phyloP scores from a whole-genome alignment of 768 basidiomycete species.

The Zangia roseola region DNA sequence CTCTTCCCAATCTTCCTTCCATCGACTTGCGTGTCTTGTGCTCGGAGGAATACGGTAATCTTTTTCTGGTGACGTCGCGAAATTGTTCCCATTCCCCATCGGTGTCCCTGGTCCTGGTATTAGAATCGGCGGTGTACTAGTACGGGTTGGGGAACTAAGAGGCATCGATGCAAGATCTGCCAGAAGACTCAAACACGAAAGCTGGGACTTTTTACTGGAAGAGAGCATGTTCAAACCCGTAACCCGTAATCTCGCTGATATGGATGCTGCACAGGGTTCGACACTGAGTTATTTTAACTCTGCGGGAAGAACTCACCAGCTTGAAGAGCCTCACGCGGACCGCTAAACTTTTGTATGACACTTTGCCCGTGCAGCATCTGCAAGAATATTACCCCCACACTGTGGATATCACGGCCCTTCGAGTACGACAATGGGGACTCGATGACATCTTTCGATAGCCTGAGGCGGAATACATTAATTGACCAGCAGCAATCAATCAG shows the following conservation, averaged over 20 bases:
- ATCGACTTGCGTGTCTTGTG: constrained; percentile 65
- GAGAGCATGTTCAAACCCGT: constrained; percentile 61
- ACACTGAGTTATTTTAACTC: neutral
- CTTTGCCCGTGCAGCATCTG: constrained; percentile 86
- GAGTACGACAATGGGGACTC: constrained; percentile 80
- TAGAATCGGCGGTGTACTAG: constrained; percentile 17
- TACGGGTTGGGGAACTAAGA: constrained; percentile 22
- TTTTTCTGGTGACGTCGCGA: constrained; percentile 59
- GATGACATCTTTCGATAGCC: constrained; percentile 76
- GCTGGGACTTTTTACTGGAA: constrained; percentile 51
- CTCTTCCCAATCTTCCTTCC: constrained; percentile 95
- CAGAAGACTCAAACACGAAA: constrained; percentile 57
- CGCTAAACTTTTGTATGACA: constrained; percentile 52
- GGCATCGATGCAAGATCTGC: constrained; percentile 52
- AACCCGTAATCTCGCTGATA: constrained; percentile 51
- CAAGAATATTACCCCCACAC: constrained; percentile 72
- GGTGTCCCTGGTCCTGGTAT: constrained; percentile 45
- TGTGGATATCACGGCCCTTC: constrained; percentile 77
- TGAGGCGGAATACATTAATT: constrained; percentile 24
- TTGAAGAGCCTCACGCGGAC: constrained; percentile 56
- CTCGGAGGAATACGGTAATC: constrained; percentile 46
- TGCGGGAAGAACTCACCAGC: constrained; percentile 39
- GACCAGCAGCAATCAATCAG: neutral
- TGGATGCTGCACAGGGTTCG: constrained; percentile 39
- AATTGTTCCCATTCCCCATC: constrained; percentile 35